Conservation (phyloP, 73 alveolate genomes). For the Diophrys sp. region DNA sequence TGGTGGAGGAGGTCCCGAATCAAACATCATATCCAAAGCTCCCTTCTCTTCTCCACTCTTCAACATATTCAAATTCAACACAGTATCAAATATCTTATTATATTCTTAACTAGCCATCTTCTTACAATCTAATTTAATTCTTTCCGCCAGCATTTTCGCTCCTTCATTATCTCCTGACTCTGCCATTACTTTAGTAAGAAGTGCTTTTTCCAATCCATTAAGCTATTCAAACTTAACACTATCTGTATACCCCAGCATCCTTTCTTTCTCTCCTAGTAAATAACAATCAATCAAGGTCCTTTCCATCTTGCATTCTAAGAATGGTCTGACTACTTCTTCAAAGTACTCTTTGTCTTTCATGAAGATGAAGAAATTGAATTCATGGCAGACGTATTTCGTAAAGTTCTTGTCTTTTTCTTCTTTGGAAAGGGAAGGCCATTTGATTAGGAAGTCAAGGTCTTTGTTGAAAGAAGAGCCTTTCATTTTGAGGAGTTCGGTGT, state of each 20-base stretch:
- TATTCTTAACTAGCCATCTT: constrained; percentile 9
- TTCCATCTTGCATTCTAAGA: constrained; percentile 48
- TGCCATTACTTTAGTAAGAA: constrained; percentile 35
- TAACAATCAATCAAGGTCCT: constrained; percentile 54
- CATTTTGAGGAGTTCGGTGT: constrained; percentile 25
- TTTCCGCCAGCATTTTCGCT: constrained; percentile 43
- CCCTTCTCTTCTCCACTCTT: not conserved
- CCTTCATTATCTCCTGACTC: constrained; percentile 37
- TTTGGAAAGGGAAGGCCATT: constrained; percentile 22
- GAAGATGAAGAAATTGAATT: constrained; percentile 51
- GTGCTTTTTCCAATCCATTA: constrained; percentile 61
- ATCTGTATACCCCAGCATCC: not conserved
- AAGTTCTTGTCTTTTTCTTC: constrained; percentile 35
- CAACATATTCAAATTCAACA: constrained; percentile 17
- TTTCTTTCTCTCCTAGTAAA: constrained; percentile 21
- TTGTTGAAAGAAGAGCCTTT: not conserved
- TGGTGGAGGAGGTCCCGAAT: constrained; percentile 4
- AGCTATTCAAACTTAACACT: constrained; percentile 4
- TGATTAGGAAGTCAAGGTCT: constrained; percentile 15
- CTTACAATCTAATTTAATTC: constrained; percentile 27
- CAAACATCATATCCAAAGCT: not conserved
- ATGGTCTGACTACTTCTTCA: constrained; percentile 50
- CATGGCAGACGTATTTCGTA: constrained; percentile 48
- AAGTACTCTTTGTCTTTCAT: constrained; percentile 54
- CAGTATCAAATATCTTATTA: constrained; percentile 54